phyloP scores from a whole-genome alignment of 2,329 filamentous ascomycete genomes.

The Biscogniauxia sp. region DNA sequence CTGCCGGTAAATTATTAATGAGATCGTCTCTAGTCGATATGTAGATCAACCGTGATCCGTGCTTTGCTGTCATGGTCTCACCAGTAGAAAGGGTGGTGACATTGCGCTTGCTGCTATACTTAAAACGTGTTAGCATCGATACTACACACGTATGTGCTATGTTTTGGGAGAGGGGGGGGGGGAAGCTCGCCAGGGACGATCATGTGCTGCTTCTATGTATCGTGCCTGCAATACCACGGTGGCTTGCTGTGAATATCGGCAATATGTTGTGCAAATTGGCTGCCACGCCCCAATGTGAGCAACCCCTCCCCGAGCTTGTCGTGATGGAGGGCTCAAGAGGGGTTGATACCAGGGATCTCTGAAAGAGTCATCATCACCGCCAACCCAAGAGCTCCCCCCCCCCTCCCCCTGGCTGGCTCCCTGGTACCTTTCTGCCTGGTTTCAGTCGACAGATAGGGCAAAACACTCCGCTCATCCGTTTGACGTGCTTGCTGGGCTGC shows the following conservation, averaged over 20 bases:
- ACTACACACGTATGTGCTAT: not conserved
- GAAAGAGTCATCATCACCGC: not conserved
- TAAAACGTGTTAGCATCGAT: not conserved
- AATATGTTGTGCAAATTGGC: not conserved
- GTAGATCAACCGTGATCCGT: not conserved
- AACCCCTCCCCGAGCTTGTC: constrained; percentile 10
- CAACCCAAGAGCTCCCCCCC: not conserved
- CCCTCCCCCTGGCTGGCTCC: too few relatives aligned
- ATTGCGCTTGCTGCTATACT: not conserved
- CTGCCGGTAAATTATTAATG: not conserved
- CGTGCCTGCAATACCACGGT: not conserved
- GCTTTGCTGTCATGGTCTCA: not conserved
- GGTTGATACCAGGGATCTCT: constrained; percentile 3
- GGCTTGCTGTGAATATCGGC: not conserved
- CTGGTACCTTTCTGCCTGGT: not conserved
- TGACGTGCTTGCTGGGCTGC: not conserved
- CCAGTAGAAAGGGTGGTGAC: not conserved
- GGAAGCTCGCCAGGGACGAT: not conserved
- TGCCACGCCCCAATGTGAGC: constrained; percentile 3
- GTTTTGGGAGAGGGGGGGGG: not conserved
- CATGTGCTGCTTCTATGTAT: not conserved
- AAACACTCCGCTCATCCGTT: not conserved
- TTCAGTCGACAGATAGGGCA: not conserved
- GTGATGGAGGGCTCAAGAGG: constrained; percentile 16
- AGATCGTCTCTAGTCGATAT: not conserved